Evolutionary conservation across 2,329 filamentous ascomycete species (phyloP).

Genomic region (Polychaeton citri): DNA sequence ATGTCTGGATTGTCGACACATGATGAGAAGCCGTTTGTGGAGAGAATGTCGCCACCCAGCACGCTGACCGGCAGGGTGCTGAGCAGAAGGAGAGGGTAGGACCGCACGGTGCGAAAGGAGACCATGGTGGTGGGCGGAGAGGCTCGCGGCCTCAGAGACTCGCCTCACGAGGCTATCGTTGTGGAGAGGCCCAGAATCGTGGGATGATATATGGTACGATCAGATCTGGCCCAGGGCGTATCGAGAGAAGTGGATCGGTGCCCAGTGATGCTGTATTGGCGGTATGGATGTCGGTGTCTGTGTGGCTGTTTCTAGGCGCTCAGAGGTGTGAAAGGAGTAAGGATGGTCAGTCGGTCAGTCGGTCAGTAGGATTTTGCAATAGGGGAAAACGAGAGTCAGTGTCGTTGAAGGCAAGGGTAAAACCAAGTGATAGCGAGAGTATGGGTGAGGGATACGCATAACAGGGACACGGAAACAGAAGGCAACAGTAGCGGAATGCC

Average conservation of each 20-base stretch:
- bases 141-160: not conserved
- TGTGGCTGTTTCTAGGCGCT: too few species aligned
- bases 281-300: too few species aligned
- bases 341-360: not conserved
- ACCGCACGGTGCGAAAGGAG: constrained; percentile 9
- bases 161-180: not conserved
- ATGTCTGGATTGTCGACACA: constrained; percentile 52
- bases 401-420: not conserved
- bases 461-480: too few species aligned
- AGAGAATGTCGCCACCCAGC: constrained; percentile 57
- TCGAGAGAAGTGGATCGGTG: too few species aligned
- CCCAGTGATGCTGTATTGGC: too few species aligned
- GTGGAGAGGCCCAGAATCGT: too few species aligned
- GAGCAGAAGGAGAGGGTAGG: constrained; percentile 15
- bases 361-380: not conserved
- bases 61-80: constrained; percentile 32
- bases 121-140: constrained; percentile 12
- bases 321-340: not conserved
- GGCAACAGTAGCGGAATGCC: too few species aligned
- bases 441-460: too few species aligned
- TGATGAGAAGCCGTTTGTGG: constrained; percentile 66
- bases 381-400: not conserved
- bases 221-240: too few species aligned
- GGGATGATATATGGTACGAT: not conserved
- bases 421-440: not conserved